Conservation (phyloP, 352 stramenopile genomes). For the Chrysophaeum taylorii region DNA sequence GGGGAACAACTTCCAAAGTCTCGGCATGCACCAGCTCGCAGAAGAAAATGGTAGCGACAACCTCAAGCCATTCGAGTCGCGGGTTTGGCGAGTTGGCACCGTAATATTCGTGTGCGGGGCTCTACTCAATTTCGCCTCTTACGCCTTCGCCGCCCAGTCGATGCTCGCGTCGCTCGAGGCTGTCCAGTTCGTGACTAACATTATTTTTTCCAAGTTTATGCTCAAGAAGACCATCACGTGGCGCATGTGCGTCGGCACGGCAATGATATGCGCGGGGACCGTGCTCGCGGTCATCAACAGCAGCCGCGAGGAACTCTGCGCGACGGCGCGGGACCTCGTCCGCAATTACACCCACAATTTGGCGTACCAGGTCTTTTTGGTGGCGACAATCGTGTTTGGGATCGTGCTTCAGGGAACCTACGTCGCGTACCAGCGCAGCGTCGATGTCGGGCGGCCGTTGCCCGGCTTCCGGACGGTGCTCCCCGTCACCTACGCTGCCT, state of each 20-base stretch:
- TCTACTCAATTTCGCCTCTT: conserved; percentile 21
- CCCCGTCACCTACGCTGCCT: conserved; percentile 18
- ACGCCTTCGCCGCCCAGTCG: conserved; percentile 12
- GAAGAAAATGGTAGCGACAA: no score
- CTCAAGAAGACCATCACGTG: conserved; percentile 9
- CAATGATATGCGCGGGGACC: conserved; percentile 17
- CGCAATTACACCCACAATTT: conserved; percentile 5
- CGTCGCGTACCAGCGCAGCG: not conserved
- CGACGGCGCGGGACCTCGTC: not conserved
- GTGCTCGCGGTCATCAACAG: conserved; percentile 13
- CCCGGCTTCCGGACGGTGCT: not conserved
- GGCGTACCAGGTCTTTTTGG: conserved; percentile 9
- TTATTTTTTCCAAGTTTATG: conserved; percentile 18
- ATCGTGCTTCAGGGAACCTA: not conserved
- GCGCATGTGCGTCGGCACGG: conserved; percentile 7
- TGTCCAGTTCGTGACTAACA: conserved; percentile 22
- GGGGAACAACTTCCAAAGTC: conserved; percentile 18
- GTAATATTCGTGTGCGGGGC: conserved; percentile 11
- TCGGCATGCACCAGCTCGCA: conserved; percentile 16
- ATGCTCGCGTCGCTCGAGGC: conserved; percentile 19
- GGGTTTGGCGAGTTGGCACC: conserved; percentile 19
- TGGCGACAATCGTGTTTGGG: not conserved
- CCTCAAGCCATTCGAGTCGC: no score
- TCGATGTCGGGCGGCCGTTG: not conserved
- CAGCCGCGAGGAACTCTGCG: not conserved